phyloP scores from a whole-genome alignment of 176 grass and related monocot genomes.

The Dactylis glomerata region DNA sequence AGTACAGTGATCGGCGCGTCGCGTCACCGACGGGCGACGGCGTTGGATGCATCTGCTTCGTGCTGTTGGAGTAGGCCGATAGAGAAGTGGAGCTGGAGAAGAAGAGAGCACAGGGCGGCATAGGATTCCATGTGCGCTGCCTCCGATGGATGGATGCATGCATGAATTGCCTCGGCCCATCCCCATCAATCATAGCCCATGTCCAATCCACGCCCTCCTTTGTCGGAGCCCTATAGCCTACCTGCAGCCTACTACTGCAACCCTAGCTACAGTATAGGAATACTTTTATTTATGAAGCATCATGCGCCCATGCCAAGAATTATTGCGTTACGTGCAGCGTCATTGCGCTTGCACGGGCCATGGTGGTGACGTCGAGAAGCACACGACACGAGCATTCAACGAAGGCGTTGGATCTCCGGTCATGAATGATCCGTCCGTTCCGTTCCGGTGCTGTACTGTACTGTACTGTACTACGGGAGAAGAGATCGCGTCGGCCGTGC shows the following conservation, averaged over 20 bases:
- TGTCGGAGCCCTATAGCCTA: conserved; percentile 3
- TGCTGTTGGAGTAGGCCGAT: not conserved
- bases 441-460: not conserved
- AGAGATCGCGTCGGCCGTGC: not conserved
- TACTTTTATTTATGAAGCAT: not conserved
- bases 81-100: not conserved
- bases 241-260: not conserved
- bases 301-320: not conserved
- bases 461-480: too few species aligned
- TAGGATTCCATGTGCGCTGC: not conserved
- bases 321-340: not conserved
- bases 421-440: not conserved
- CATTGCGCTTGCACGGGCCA: not conserved
- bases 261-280: not conserved
- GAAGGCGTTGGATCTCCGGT: not conserved
- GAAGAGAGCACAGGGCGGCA: not conserved
- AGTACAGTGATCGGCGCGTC: not conserved
- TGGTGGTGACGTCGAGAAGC: not conserved
- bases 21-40: not conserved
- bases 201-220: conserved; percentile 17
- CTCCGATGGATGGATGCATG: not conserved
- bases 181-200: conserved; percentile 12
- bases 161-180: not conserved
- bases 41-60: not conserved
- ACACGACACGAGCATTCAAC: not conserved